Percentiles rank a stretch among this genome's conserved stretches.
These are phyloP conservation scores for Vanrija sp. DNA, from an alignment of 1,284 basidiomycete species.

Conservation along the genomic window DNA sequence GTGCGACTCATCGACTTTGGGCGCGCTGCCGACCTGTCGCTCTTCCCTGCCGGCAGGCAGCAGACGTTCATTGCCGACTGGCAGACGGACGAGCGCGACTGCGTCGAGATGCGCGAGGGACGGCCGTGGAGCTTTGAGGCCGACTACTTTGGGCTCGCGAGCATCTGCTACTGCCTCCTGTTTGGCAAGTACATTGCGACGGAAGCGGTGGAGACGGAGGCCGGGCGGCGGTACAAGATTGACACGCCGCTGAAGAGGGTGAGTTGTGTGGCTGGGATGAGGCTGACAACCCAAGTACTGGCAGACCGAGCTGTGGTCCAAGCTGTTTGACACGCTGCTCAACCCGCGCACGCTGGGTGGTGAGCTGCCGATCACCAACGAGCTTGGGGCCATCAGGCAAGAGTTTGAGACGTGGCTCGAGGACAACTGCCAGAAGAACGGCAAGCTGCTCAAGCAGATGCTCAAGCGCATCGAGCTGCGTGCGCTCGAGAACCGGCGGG, in stretches of 20 bases:
- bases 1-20: constrained; percentile 96
- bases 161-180: constrained; percentile 89
- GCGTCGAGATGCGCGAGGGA: constrained; percentile 78
- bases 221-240: constrained; percentile 57
- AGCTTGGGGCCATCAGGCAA: constrained; percentile 60
- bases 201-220: constrained; percentile 29
- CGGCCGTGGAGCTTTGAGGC: constrained; percentile 88
- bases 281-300: constrained; percentile 60
- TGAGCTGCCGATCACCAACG: constrained; percentile 64
- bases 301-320: constrained; percentile 82
- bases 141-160: constrained; percentile 91
- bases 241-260: constrained; percentile 72
- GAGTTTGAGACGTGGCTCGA: constrained; percentile 86
- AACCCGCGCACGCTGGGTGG: constrained; percentile 66
- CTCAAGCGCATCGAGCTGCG: constrained; percentile 52
- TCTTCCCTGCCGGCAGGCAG: constrained; percentile 61
- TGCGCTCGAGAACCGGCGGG: constrained; percentile 24
- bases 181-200: constrained; percentile 92
- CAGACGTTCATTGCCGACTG: constrained; percentile 86
- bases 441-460: constrained; percentile 77
- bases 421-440: constrained; percentile 71
- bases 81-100: constrained; percentile 81
- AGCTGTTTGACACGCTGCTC: constrained; percentile 78
- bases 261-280: constrained; percentile 15
- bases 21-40: constrained; percentile 76